Conservation (phyloP, 108 stramenopile species). For the Nitzschia palea region DNA sequence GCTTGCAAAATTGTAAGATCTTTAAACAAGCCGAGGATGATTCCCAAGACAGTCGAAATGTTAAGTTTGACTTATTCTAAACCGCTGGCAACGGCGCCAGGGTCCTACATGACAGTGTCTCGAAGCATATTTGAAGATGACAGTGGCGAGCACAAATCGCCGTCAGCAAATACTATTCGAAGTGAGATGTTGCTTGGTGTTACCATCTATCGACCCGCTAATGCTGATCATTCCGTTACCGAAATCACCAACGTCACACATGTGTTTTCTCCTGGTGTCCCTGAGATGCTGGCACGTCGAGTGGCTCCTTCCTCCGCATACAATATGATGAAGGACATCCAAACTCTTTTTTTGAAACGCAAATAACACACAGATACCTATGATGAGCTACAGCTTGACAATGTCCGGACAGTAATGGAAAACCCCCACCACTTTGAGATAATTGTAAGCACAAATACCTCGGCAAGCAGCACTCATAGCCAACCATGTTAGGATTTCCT, state of each 20-base stretch:
- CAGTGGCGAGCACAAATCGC: conserved; percentile 18
- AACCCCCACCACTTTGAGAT: no score
- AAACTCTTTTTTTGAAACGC: conserved; percentile 23
- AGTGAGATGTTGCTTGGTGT: conserved; percentile 67
- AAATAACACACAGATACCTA: no score
- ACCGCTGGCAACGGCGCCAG: conserved; percentile 28
- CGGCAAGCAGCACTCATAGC: no score
- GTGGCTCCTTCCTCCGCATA: conserved; percentile 48
- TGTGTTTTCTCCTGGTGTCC: conserved; percentile 51
- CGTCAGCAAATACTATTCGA: conserved; percentile 27
- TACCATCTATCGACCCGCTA: conserved; percentile 46
- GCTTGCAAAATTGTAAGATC: conserved; percentile 55
- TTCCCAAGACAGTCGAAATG: conserved; percentile 54
- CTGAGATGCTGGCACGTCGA: conserved; percentile 52
- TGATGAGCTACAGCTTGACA: no score
- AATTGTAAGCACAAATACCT: background rate
- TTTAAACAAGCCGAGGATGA: conserved; percentile 46
- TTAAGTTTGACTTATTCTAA: conserved; percentile 47
- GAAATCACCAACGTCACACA: conserved; percentile 65
- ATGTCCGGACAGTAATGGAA: background rate
- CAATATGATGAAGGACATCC: conserved; percentile 62
- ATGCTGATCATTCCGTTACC: conserved; percentile 19
- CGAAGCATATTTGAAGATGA: conserved; percentile 64
- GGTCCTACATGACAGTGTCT: conserved; percentile 53
- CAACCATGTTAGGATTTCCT: no score